Evolutionary conservation across 2,329 filamentous ascomycete genomes (phyloP), one percentile per base, ranked within the genome.

Genomic region (Clonostachys sp.): DNA sequence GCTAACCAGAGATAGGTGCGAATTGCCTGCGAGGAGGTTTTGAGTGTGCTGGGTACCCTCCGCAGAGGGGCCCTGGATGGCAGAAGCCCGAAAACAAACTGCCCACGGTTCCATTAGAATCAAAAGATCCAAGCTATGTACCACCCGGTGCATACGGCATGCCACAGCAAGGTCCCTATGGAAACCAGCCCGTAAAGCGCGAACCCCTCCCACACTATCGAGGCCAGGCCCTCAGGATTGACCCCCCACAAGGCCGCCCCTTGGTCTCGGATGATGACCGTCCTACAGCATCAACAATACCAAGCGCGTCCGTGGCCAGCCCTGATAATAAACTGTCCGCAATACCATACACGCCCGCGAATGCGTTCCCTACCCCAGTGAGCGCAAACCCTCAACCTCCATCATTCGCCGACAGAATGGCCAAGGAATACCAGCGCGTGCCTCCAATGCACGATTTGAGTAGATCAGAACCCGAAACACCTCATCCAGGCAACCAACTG

Each of bases 1-100:
- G 58, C 53, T 53, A 12, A 33, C 13, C 43, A 55, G 59, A 42
- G 53, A 42, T 53, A 92, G 88, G 87, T 70, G 87, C 86, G 62
- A 97, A 99, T 61, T 99, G 94, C 68, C 77, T 87, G 48, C 87
- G 90, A 51, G 92, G 94, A 41, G 89, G 89, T 14, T 97, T 97
- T 64, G 74, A 89, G 34, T 99, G 94, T 64, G 87, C 89, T 56
- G 94, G 94, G 45, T 99, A 99, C 67, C 87, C 87, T 61, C 87
- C 87, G 47, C 84, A 87, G 56, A 81, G 89, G 57, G 83, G 84
- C 40, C 77, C 81, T 20, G 63, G 65, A 45, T 94, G 88, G 84
- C 82, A 86, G 53, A 95, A 92, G 67, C 83, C 86, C 34, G 84
- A 87, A 51, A 83, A 71, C 60, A 83, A 87, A 55, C 80, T 84